A percentile compares a stretch with the other conserved stretches of the same genome.
phyloP scores from a whole-genome alignment of 805 yeast species.

The Priceomyces castillae region DNA sequence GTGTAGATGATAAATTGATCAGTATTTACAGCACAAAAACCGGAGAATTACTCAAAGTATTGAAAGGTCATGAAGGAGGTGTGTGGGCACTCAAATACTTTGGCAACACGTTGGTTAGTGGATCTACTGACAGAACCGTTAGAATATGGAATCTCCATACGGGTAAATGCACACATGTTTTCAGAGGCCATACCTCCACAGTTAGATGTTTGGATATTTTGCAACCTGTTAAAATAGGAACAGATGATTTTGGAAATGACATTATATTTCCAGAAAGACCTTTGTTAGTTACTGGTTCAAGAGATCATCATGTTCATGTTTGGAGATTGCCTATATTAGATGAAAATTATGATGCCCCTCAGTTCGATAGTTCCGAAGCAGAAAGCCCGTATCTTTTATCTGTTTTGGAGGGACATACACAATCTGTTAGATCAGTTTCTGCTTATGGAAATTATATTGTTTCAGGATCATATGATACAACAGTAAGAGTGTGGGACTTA shows the following conservation, averaged over 20 bases:
- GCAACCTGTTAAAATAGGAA: conserved; percentile 63
- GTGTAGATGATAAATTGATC: conserved; percentile 83
- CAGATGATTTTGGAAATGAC: conserved; percentile 55
- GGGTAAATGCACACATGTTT: conserved; percentile 86
- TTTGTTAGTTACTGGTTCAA: conserved; percentile 52
- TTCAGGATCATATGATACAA: conserved; percentile 88
- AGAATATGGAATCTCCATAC: conserved; percentile 88
- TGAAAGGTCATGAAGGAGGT: conserved; percentile 93
- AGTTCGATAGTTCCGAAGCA: conserved; percentile 34
- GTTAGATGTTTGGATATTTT: conserved; percentile 87
- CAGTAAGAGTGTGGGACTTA: conserved; percentile 90
- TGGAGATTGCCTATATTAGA: conserved; percentile 56
- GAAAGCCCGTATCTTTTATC: conserved; percentile 65
- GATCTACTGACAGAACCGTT: conserved; percentile 92
- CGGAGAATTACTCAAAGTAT: conserved; percentile 59
- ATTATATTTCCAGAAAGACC: conserved; percentile 61
- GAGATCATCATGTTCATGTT: conserved; percentile 45
- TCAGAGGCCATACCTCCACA: conserved; percentile 89
- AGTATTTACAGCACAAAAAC: conserved; percentile 75
- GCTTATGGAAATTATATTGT: conserved; percentile 82
- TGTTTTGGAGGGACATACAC: conserved; percentile 53
- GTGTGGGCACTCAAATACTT: conserved; percentile 96
- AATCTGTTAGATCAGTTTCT: conserved; percentile 72
- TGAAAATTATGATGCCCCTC: conserved; percentile 31
- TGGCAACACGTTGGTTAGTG: conserved; percentile 82